Percentiles rank a stretch among this genome's conserved stretches.
Evolutionary conservation across 148 eudicot genomes (phyloP).

Genomic region (Vaccinium vitisidaea): DNA sequence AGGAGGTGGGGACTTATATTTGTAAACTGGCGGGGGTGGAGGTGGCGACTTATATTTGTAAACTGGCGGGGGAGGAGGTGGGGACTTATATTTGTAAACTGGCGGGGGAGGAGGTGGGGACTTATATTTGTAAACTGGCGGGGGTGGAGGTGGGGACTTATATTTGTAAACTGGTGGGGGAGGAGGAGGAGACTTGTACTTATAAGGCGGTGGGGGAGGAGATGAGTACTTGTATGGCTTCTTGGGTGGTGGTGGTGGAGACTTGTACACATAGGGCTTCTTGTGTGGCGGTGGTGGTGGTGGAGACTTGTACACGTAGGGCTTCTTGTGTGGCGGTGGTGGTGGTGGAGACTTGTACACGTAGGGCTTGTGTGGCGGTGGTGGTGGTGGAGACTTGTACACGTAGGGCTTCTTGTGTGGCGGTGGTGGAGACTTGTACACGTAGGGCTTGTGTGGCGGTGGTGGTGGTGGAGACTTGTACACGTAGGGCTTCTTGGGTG

Average conservation of each 20-base stretch:
- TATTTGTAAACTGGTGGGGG: too few species aligned
- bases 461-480: constrained; percentile 11
- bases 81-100: too few species aligned
- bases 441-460: neutral
- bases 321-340: neutral
- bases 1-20: too few species aligned
- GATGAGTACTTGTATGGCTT: neutral
- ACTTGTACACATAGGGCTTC: neutral
- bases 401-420: constrained; percentile 8
- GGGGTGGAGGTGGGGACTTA: too few species aligned
- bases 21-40: too few species aligned
- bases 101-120: too few species aligned
- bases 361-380: too few species aligned
- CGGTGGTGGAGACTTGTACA: neutral
- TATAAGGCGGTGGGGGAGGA: too few species aligned
- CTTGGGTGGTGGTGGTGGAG: neutral
- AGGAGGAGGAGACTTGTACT: too few species aligned
- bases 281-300: neutral
- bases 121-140: neutral
- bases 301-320: neutral
- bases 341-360: constrained; percentile 9
- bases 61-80: too few species aligned
- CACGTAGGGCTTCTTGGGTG: neutral
- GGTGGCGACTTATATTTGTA: too few species aligned
- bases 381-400: constrained; percentile 24